Conservation (phyloP, 2,329 filamentous ascomycete species). For the Aspergillus bombycis region DNA sequence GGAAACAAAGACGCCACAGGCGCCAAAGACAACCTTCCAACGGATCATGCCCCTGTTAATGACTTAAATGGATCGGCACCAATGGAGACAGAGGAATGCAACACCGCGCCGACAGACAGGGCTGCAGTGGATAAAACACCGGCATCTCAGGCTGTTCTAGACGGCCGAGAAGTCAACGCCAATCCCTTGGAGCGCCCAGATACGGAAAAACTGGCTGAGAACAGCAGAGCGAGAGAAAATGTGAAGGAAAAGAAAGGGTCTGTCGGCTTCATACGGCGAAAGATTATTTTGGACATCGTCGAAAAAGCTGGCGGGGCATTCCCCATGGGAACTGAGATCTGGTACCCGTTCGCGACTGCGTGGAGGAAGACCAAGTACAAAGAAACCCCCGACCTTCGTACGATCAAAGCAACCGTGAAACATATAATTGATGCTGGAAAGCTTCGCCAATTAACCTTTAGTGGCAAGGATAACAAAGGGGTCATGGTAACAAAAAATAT, state of each 20-base stretch:
- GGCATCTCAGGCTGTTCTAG: background rate
- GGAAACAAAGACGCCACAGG: background rate
- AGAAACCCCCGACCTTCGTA: constrained; percentile 55
- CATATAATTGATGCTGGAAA: constrained; percentile 54
- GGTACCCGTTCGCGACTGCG: constrained; percentile 55
- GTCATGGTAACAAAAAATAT: constrained; percentile 55
- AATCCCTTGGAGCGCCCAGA: too few species aligned
- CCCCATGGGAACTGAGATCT: constrained; percentile 59
- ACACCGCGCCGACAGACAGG: background rate
- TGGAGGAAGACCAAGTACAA: constrained; percentile 54
- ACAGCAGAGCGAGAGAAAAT: constrained; percentile 10
- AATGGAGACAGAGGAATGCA: background rate
- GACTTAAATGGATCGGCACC: background rate
- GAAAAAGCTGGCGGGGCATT: constrained; percentile 59
- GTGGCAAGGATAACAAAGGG: constrained; percentile 52
- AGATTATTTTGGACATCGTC: constrained; percentile 59
- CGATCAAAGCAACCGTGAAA: constrained; percentile 55
- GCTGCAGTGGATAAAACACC: background rate
- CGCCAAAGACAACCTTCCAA: background rate
- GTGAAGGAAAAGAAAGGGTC: constrained; percentile 44
- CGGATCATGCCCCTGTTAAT: background rate
- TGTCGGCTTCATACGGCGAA: constrained; percentile 48
- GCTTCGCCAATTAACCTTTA: constrained; percentile 57
- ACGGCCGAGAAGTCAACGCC: background rate
- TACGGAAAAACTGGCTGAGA: constrained; percentile 10